Conservation (phyloP, 768 basidiomycete species). For the Leccinellum albellum region DNA sequence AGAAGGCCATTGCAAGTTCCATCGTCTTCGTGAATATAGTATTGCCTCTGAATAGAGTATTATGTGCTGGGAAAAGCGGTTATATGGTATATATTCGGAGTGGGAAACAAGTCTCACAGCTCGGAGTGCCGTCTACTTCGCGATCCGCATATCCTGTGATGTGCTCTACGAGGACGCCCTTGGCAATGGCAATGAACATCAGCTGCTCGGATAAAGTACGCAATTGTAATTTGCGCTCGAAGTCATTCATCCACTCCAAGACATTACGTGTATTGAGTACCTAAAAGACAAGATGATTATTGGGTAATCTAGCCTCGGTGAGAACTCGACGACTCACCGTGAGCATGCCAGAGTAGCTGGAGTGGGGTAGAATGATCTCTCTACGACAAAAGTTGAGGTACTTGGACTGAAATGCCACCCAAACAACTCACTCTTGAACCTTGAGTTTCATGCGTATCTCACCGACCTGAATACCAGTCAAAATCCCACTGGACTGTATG, state of each 20-base stretch:
- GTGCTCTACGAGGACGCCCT: conserved; percentile 59
- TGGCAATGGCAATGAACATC: conserved; percentile 67
- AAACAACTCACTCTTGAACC: conserved; percentile 63
- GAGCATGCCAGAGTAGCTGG: conserved; percentile 58
- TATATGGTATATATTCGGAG: background rate
- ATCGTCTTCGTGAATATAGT: conserved; percentile 69
- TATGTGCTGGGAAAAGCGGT: conserved; percentile 50
- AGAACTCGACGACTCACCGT: conserved; percentile 39
- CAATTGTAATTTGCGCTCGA: conserved; percentile 63
- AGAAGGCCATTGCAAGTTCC: conserved; percentile 77
- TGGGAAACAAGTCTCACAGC: conserved; percentile 44
- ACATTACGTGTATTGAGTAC: conserved; percentile 55
- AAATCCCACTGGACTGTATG: conserved; percentile 45
- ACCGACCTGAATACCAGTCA: conserved; percentile 60
- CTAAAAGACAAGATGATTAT: conserved; percentile 4
- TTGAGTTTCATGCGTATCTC: conserved; percentile 70
- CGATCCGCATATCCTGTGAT: conserved; percentile 65
- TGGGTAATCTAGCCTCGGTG: background rate
- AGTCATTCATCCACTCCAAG: conserved; percentile 71
- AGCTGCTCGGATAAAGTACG: conserved; percentile 60
- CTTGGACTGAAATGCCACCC: background rate
- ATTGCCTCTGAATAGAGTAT: conserved; percentile 70
- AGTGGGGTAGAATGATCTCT: conserved; percentile 74
- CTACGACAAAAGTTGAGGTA: conserved; percentile 34
- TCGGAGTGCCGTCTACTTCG: conserved; percentile 67